Base-by-base conservation (phyloP, 805 yeast species). In the Helenozyma rhizophorensis region DNA sequence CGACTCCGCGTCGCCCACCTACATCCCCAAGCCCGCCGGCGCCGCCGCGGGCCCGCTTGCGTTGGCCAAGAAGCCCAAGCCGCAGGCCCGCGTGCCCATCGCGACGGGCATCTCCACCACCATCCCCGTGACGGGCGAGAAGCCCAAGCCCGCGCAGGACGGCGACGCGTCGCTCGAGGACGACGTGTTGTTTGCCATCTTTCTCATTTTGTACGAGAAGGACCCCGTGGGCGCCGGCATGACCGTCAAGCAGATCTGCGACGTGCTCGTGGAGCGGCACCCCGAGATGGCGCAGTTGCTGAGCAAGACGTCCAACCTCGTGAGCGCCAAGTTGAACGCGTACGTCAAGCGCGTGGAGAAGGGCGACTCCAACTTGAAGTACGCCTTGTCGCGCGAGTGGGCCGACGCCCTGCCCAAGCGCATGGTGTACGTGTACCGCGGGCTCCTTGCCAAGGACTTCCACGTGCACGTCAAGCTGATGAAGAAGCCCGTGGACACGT, bases 241-340 rank as follows among this genome's bases (percentile, higher is more conserved):
- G 88, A 84, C 95, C n/a, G 95, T 84, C 21, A 84, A 84, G 52
- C 94, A 84, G 53, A 74, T 84, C 38, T 84, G 94, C 60, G 95
- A 84, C 55, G 72, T 80, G 36, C 64, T 84, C 29, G 64, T 78
- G 30, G 85, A 78, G 35, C 72, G 75, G 47, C 90, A 84, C 54
- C 94, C 94, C 1, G 88, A 83, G 30, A 84, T 83, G 88, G 83
- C 88, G 4, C 82, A 77, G 39, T 58, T 84, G 38, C 80, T 88
- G 3, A 80, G 90, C 13, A 84, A 84, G 50, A 80, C 90, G 11
- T 82, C 90, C 16, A 84, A 84, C 53, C 58, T 84, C 45, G 89
- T 84, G 2, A 75, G 84, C 45, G 95, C 95, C 13, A 84, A 84
- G 54, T 64, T 84, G 46, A 84, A 84, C 54, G 93, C 93, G 13